phyloP scores from a whole-genome alignment of 1,139 yeast genomes.

The Lodderomyces orthopsilosis region DNA sequence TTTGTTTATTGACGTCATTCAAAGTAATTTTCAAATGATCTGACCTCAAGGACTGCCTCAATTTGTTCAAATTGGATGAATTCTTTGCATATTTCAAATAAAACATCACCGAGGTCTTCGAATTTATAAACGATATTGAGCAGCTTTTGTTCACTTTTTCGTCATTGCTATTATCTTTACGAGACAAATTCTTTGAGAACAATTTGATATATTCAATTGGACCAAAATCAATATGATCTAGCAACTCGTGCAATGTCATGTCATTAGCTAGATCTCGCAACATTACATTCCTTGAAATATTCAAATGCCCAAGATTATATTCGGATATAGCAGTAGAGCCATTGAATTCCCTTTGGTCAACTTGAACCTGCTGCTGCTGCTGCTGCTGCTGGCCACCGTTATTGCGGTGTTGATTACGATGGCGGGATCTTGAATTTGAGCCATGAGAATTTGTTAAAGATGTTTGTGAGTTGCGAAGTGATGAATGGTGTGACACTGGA shows the following conservation, averaged over 20 bases:
- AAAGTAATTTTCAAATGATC: slow-evolving; percentile 29
- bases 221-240: slow-evolving; percentile 38
- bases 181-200: slow-evolving; percentile 20
- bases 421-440: slow-evolving; percentile 4
- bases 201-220: slow-evolving; percentile 45
- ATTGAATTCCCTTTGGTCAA: too few species aligned
- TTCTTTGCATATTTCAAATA: slow-evolving; percentile 34
- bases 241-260: slow-evolving; percentile 29
- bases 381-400: neutral
- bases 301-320: slow-evolving; percentile 7
- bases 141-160: slow-evolving; percentile 24
- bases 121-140: slow-evolving; percentile 40
- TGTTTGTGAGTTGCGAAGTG: slow-evolving; percentile 7
- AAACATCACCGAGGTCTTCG: slow-evolving; percentile 34
- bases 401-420: neutral
- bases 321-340: neutral
- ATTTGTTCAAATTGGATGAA: slow-evolving; percentile 22
- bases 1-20: slow-evolving; percentile 21
- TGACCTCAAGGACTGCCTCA: slow-evolving; percentile 30
- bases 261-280: slow-evolving; percentile 29
- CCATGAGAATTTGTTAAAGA: slow-evolving; percentile 11
- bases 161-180: neutral
- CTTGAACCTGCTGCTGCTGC: neutral
- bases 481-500: slow-evolving; percentile 2
- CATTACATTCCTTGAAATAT: slow-evolving; percentile 35